phyloP scores from a whole-genome alignment of 805 yeast genomes.

The Wickerhamomyces hampshirensis region DNA sequence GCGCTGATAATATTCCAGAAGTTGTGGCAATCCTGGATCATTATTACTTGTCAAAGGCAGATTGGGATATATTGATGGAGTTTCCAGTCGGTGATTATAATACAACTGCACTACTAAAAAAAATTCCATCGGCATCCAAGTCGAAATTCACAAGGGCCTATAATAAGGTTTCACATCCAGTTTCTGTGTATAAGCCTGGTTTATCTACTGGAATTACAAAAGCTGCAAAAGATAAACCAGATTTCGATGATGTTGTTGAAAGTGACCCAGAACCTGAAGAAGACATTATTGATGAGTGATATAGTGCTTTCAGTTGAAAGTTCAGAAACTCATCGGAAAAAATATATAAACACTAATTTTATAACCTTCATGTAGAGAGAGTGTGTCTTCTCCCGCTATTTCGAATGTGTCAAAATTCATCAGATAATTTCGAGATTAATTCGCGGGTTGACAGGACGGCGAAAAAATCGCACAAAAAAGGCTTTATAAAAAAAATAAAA shows the following conservation, averaged over 20 bases:
- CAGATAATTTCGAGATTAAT: too few relatives aligned
- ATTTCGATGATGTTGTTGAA: slow-evolving; percentile 8
- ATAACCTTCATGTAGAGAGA: too few relatives aligned
- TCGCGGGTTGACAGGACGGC: too few relatives aligned
- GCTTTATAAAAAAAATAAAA: too few relatives aligned
- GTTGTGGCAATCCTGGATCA: slow-evolving; percentile 75
- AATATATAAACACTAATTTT: too few relatives aligned
- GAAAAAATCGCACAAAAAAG: too few relatives aligned
- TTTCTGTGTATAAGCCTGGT: slow-evolving; percentile 33
- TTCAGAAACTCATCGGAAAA: too few relatives aligned
- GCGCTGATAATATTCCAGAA: slow-evolving; percentile 58
- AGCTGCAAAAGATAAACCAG: slow-evolving; percentile 8
- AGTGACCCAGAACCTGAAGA: slow-evolving; percentile 24
- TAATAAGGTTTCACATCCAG: slow-evolving; percentile 74
- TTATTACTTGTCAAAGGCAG: slow-evolving; percentile 83
- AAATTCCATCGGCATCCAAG: slow-evolving; percentile 73
- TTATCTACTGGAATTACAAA: slow-evolving; percentile 7
- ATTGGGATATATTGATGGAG: slow-evolving; percentile 87
- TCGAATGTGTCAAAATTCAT: too few relatives aligned
- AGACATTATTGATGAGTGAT: slow-evolving; percentile 6
- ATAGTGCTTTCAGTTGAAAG: slow-evolving; percentile 1
- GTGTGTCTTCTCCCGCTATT: too few relatives aligned
- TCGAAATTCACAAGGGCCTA: slow-evolving; percentile 84
- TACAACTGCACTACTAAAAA: slow-evolving; percentile 45
- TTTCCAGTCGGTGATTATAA: slow-evolving; percentile 64